phyloP scores from a whole-genome alignment of 1,139 yeast species.

The Hemisphaericaspora xylanilytica region DNA sequence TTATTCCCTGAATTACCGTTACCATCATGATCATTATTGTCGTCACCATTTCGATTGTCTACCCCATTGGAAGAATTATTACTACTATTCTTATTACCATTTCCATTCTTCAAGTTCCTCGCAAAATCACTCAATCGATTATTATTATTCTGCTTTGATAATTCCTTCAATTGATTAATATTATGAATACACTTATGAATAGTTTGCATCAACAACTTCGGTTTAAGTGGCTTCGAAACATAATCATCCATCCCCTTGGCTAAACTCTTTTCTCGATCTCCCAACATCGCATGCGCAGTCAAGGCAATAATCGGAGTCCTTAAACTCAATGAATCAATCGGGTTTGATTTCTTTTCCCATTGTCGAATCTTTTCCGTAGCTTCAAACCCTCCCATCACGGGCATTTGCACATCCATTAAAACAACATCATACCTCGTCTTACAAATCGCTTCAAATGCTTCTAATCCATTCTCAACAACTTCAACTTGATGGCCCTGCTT shows the following conservation, averaged over 20 bases:
- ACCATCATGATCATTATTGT: conserved; percentile 10
- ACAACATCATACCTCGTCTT: conserved; percentile 71
- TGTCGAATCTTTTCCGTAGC: conserved; percentile 83
- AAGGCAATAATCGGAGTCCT: conserved; percentile 85
- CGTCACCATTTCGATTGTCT: conserved; percentile 8
- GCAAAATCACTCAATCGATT: conserved; percentile 50
- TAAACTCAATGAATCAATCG: conserved; percentile 61
- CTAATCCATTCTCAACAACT: conserved; percentile 82
- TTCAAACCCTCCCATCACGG: conserved; percentile 92
- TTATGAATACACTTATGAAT: conserved; percentile 80
- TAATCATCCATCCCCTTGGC: conserved; percentile 92
- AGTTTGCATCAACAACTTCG: conserved; percentile 77
- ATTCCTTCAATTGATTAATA: conserved; percentile 55
- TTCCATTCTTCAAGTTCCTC: conserved; percentile 40
- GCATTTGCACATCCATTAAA: conserved; percentile 94
- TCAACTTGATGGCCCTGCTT: conserved; percentile 80
- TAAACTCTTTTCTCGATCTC: conserved; percentile 80
- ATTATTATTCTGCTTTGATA: conserved; percentile 49
- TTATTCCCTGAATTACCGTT: conserved; percentile 10
- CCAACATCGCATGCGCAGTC: conserved; percentile 91
- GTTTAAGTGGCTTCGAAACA: conserved; percentile 82
- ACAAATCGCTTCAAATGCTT: conserved; percentile 76
- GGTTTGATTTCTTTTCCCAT: conserved; percentile 80
- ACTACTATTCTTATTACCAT: conserved; percentile 3
- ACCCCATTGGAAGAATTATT: conserved; percentile 1